Evolutionary conservation across 106 monocot genomes (phyloP).

Genomic region (Allium cepa): DNA sequence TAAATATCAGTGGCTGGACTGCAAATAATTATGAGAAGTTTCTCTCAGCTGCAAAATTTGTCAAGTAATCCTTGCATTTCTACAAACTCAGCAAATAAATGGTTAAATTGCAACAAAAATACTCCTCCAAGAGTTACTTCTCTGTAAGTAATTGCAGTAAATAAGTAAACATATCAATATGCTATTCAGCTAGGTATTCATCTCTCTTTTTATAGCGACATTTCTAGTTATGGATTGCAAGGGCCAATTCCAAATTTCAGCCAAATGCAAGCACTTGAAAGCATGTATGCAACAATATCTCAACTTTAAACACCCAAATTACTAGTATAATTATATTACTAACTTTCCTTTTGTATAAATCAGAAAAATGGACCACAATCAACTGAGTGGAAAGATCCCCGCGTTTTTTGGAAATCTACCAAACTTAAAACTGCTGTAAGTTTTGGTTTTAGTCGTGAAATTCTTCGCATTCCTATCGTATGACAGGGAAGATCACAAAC

Average conservation of each 20-base stretch:
- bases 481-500: too few relatives aligned
- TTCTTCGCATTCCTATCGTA: too few relatives aligned
- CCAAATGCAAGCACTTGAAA: slow-evolving; percentile 7
- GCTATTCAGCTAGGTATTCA: neutral
- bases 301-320: neutral
- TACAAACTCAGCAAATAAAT: neutral
- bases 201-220: neutral
- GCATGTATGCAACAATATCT: neutral
- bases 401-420: slow-evolving; percentile 1
- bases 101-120: slow-evolving; percentile 1
- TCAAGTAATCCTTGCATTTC: neutral
- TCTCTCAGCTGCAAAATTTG: slow-evolving; percentile 1
- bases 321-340: neutral
- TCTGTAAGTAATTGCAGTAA: neutral
- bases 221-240: neutral
- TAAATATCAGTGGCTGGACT: neutral
- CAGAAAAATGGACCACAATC: slow-evolving; percentile 8
- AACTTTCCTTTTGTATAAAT: neutral
- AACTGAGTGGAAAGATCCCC: neutral
- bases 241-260: slow-evolving; percentile 2
- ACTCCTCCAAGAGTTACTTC: slow-evolving; percentile 2
- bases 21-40: slow-evolving; percentile 4
- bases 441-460: neutral
- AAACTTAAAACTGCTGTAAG: slow-evolving; percentile 8
- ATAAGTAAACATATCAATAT: neutral